These are phyloP conservation scores for Somion occarium DNA, from an alignment of 1,284 basidiomycete genomes.

Conservation along the genomic window DNA sequence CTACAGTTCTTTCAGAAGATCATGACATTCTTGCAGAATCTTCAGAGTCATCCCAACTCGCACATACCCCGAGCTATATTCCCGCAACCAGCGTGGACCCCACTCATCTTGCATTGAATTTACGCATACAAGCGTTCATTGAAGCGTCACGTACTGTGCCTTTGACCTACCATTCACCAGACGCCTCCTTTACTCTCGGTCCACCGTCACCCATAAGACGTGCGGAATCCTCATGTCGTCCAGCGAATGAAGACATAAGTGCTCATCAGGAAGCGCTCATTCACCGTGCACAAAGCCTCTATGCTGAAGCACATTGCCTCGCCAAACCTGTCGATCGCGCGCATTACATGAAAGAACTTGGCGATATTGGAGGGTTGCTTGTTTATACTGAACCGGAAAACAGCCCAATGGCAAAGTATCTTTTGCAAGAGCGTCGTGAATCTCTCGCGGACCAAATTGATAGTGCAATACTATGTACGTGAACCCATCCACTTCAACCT, in stretches of 20 bases:
- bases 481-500: no score
- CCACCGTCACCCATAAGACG: constrained; percentile 7
- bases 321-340: constrained; percentile 46
- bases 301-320: constrained; percentile 50
- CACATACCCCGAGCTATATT: constrained; percentile 37
- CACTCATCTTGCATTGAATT: constrained; percentile 70
- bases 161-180: constrained; percentile 36
- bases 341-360: constrained; percentile 64
- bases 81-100: constrained; percentile 63
- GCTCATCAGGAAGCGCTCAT: no score
- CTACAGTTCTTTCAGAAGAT: constrained; percentile 50
- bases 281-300: constrained; percentile 58
- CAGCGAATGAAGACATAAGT: constrained; percentile 10
- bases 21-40: constrained; percentile 7
- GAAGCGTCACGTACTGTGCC: constrained; percentile 75
- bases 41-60: constrained; percentile 2
- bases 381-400: constrained; percentile 73
- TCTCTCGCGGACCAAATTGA: constrained; percentile 84
- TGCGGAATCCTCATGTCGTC: constrained; percentile 12
- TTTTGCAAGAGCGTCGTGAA: constrained; percentile 69
- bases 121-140: constrained; percentile 80
- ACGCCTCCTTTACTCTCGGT: constrained; percentile 11
- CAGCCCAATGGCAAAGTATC: constrained; percentile 63
- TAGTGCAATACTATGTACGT: constrained; percentile 75
- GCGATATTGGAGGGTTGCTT: constrained; percentile 68